Evolutionary conservation across 2,329 filamentous ascomycete genomes (phyloP), one percentile per base, ranked within the genome.

Genomic region (Aspergillus pseudoviridinutans): DNA sequence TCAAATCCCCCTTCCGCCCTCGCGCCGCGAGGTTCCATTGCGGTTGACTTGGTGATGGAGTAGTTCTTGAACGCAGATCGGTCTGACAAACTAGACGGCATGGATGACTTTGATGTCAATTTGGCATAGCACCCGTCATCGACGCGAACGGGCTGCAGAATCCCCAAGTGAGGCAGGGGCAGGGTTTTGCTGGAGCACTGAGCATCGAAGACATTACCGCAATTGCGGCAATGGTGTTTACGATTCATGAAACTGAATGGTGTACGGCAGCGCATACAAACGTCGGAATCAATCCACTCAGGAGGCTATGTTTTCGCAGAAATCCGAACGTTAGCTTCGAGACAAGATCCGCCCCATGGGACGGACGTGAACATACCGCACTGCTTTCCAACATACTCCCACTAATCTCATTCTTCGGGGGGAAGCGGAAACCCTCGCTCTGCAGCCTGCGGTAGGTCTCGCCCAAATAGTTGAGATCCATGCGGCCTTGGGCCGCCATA

Each of bases 371-470:
- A 82, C 89, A 73, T 84, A 96, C 91, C 60, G 94, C 94, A 69
- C 88, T 96, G 72, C 92, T 97, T 72, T 99, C 93, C 64, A 97
- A 86, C 92, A 99, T 99, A 76, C 89, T 97, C 76, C 91, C 95
- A n/a, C 93, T 84, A 49, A 99, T 89, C 46, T 90, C 87, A 44
- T 87, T 86, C 68, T 87, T 90, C 4, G 94, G 94, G 1, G 94
- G 94, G 63, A 99, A 99, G 56, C 86, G 84, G 73, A 89, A 95
- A 24, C 92, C 91, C 72, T 97, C 94, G 58, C 82, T 82, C 74
- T 96, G 91, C 60, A 99, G 76, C 29, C 82, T 86, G 64, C 82
- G 86, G 76, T 97, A 99, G 14, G 92, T 90, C 68, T 97, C 91
- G 49, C 87, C 87, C 59, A 99, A 89, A 74, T 99, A 97, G 56